These are phyloP conservation scores for Clarkia xantiana DNA, from an alignment of 345 rosid genomes.

Conservation along the genomic window DNA sequence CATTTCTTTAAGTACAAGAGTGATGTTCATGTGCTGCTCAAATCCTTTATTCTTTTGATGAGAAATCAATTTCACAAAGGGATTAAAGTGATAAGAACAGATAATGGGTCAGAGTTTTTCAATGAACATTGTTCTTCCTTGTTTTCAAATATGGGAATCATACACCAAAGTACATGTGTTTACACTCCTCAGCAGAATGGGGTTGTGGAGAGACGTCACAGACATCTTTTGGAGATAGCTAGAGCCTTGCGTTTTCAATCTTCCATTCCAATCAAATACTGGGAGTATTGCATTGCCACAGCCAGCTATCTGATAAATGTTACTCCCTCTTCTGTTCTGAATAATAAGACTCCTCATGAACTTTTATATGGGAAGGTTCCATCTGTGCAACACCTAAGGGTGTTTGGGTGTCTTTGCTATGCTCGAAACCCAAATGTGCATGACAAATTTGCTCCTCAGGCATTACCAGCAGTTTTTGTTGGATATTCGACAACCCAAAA, in stretches of 20 bases:
- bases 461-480: too few species aligned
- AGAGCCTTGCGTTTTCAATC: conserved; percentile 1
- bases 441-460: too few species aligned
- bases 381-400: not conserved
- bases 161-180: conserved; percentile 2
- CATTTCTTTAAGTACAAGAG: not conserved
- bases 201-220: conserved; percentile 1
- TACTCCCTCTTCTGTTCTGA: not conserved
- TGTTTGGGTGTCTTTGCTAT: not conserved
- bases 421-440: not conserved
- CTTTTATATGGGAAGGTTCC: not conserved
- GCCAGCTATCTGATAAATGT: not conserved
- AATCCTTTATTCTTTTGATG: not conserved
- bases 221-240: conserved; percentile 2
- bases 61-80: not conserved
- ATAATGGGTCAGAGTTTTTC: not conserved
- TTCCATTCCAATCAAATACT: not conserved
- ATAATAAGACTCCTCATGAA: not conserved
- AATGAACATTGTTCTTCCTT: not conserved
- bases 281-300: not conserved
- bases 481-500: too few species aligned
- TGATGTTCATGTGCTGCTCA: not conserved
- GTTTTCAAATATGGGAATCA: not conserved
- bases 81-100: not conserved
- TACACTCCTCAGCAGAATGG: conserved; percentile 11